A percentile compares a stretch with the other conserved stretches of the same genome.
Evolutionary conservation across 805 yeast genomes (phyloP).

Genomic region (Hagleromyces aurorensis): DNA sequence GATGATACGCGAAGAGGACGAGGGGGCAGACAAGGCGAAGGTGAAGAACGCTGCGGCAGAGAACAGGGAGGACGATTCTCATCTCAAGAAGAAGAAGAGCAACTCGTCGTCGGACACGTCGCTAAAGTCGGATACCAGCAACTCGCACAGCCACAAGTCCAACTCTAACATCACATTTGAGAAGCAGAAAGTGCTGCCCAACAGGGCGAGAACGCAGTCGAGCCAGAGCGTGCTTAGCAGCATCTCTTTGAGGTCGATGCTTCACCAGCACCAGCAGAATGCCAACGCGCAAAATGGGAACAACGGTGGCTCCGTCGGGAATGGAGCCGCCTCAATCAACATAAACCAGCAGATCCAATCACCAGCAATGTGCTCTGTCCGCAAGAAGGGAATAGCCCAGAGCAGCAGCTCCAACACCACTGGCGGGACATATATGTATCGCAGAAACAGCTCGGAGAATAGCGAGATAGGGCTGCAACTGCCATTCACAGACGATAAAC

Average conservation of each 20-base stretch:
- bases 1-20: constrained; percentile 16
- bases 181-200: constrained; percentile 54
- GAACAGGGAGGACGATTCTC: constrained; percentile 1
- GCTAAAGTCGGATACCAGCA: constrained; percentile 4
- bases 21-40: constrained; percentile 8
- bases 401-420: constrained; percentile 7
- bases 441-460: constrained; percentile 18
- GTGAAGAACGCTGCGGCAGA: constrained; percentile 2
- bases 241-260: constrained; percentile 60
- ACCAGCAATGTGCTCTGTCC: constrained; percentile 33
- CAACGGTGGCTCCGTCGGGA: constrained; percentile 4
- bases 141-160: constrained; percentile 7
- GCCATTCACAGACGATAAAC: constrained; percentile 32
- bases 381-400: constrained; percentile 27
- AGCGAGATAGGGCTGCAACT: constrained; percentile 23
- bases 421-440: constrained; percentile 5
- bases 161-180: constrained; percentile 34
- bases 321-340: constrained; percentile 23
- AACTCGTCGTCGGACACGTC: constrained; percentile 2
- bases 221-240: constrained; percentile 40
- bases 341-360: constrained; percentile 35
- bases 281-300: constrained; percentile 6
- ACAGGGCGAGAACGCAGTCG: constrained; percentile 33
- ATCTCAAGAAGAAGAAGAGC: constrained; percentile 5
- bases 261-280: constrained; percentile 55